Conservation (phyloP, 2,329 filamentous ascomycete species). For the Orbilia quercus region DNA sequence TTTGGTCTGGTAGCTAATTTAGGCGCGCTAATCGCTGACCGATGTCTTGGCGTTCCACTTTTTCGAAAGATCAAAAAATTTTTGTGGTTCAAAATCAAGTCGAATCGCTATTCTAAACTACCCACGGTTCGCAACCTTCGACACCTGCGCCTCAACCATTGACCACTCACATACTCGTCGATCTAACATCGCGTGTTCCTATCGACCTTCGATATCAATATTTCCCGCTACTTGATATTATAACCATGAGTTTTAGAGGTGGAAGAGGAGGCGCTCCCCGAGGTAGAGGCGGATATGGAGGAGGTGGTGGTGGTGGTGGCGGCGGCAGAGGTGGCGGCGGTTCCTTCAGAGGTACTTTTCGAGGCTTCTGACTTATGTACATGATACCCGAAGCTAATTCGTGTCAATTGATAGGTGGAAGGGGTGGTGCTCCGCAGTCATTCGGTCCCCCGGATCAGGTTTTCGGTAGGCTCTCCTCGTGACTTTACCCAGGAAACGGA, state of each 20-base stretch:
- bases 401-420: slow-evolving; percentile 65
- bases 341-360: slow-evolving; percentile 40
- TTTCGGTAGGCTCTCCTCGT: slow-evolving; percentile 65
- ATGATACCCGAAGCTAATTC: slow-evolving; percentile 33
- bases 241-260: slow-evolving; percentile 51
- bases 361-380: slow-evolving; percentile 1
- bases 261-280: slow-evolving; percentile 48
- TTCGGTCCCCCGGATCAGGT: slow-evolving; percentile 73
- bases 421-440: slow-evolving; percentile 72
- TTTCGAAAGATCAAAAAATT: slow-evolving; percentile 28
- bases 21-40: slow-evolving; percentile 34
- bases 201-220: not conserved
- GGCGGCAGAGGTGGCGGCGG: slow-evolving; percentile 44
- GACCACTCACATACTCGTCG: not conserved
- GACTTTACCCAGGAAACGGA: not conserved
- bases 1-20: not conserved
- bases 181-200: not conserved
- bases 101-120: not conserved
- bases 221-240: slow-evolving; percentile 12
- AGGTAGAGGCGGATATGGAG: slow-evolving; percentile 57
- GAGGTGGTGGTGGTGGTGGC: slow-evolving; percentile 39
- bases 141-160: not conserved
- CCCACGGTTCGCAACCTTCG: slow-evolving; percentile 3
- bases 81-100: slow-evolving; percentile 10
- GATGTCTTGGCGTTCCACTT: slow-evolving; percentile 31